phyloP scores from a whole-genome alignment of 306 rosid genomes.

The Abrus pulchellus region DNA sequence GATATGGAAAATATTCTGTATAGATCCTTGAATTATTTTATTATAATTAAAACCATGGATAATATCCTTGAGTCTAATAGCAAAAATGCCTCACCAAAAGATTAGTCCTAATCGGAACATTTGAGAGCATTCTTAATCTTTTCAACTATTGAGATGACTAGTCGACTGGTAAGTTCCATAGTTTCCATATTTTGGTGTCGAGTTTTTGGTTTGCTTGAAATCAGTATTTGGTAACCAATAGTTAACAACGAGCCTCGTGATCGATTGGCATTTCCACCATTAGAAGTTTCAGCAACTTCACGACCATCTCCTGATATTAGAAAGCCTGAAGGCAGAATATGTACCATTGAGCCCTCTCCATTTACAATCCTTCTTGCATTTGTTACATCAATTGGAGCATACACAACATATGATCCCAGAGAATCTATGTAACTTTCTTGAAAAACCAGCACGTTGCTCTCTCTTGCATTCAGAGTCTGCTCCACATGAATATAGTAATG shows the following conservation, averaged over 20 bases:
- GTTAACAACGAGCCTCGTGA: slow-evolving; percentile 65
- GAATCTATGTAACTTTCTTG: slow-evolving; percentile 67
- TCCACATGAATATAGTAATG: not conserved
- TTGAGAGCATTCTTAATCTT: not conserved
- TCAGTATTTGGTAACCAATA: slow-evolving; percentile 51
- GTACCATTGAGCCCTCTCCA: slow-evolving; percentile 50
- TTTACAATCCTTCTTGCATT: not conserved
- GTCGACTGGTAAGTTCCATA: not conserved
- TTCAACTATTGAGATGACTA: not conserved
- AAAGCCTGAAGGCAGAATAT: slow-evolving; percentile 69
- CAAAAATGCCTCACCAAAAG: not conserved
- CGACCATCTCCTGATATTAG: slow-evolving; percentile 59
- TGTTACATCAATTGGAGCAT: slow-evolving; percentile 61
- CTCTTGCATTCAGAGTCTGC: slow-evolving; percentile 40
- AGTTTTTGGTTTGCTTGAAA: not conserved
- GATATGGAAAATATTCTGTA: too few species aligned
- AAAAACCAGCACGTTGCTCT: slow-evolving; percentile 56
- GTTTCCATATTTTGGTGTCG: not conserved
- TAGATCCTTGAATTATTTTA: too few species aligned
- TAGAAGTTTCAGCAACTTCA: not conserved
- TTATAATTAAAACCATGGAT: not conserved
- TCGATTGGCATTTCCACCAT: not conserved
- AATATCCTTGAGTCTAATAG: not conserved
- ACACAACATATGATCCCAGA: slow-evolving; percentile 56
- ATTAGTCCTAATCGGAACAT: not conserved